These are phyloP conservation scores for Podila epigama DNA, from an alignment of 192 early-diverging fungal species.

Conservation along the genomic window DNA sequence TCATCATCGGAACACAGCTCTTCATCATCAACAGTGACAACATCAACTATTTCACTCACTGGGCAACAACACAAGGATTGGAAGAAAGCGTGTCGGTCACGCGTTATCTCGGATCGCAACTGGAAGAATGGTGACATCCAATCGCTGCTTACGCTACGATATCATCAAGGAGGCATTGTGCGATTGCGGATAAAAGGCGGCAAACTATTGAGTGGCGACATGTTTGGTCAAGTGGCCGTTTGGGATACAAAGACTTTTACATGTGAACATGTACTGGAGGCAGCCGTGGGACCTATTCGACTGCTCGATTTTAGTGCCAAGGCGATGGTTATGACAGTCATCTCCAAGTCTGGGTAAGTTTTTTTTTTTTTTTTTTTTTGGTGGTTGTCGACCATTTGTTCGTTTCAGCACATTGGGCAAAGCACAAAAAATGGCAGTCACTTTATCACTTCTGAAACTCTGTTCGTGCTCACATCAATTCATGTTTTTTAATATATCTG, in stretches of 20 bases:
- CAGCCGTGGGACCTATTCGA: conserved; percentile 28
- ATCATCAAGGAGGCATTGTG: conserved; percentile 18
- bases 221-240: conserved; percentile 35
- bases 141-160: conserved; percentile 8
- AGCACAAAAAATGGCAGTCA: background rate
- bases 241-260: conserved; percentile 26
- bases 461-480: background rate
- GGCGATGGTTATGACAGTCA: conserved; percentile 32
- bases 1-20: background rate
- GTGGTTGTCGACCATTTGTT: background rate
- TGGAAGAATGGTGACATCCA: conserved; percentile 40
- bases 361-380: conserved; percentile 4
- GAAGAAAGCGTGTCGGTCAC: conserved; percentile 38
- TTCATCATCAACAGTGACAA: background rate
- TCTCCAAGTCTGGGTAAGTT: conserved; percentile 42
- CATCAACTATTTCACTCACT: background rate
- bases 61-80: conserved; percentile 8
- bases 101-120: conserved; percentile 40
- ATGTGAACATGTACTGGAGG: conserved; percentile 14
- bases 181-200: conserved; percentile 30
- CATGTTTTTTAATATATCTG: background rate
- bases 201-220: conserved; percentile 26
- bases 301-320: conserved; percentile 38
- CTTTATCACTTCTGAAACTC: background rate
- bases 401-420: background rate